Evolutionary conservation across 2,329 filamentous ascomycete genomes (phyloP).

Genomic region (Salinomyces thailandicus): DNA sequence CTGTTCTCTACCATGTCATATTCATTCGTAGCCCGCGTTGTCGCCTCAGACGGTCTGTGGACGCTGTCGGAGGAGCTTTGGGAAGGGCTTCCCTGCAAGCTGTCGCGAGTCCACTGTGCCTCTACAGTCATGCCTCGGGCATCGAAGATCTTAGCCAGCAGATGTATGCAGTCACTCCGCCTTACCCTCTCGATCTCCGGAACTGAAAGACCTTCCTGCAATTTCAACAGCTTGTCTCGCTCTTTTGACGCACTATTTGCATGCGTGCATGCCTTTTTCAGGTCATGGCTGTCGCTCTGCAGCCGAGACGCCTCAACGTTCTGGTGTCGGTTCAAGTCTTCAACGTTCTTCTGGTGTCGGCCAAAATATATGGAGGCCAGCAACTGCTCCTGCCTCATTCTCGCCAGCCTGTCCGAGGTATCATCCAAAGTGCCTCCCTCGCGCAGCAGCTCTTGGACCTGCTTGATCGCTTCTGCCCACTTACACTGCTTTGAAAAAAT

Average conservation of each 20-base stretch:
- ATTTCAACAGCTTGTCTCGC: slow-evolving; percentile 5
- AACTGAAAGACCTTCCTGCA: not conserved
- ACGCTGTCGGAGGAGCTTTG: slow-evolving; percentile 7
- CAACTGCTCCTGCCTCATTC: slow-evolving; percentile 14
- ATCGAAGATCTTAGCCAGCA: slow-evolving; percentile 12
- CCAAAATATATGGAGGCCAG: slow-evolving; percentile 15
- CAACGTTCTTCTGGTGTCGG: slow-evolving; percentile 7
- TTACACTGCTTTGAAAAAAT: slow-evolving; percentile 14
- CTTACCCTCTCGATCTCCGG: slow-evolving; percentile 2
- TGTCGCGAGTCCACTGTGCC: slow-evolving; percentile 9
- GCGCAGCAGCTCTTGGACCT: slow-evolving; percentile 9
- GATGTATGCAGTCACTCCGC: slow-evolving; percentile 7
- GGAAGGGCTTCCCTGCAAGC: slow-evolving; percentile 7
- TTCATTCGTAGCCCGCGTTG: slow-evolving; percentile 4
- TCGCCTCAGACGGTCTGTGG: slow-evolving; percentile 6
- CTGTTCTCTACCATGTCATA: slow-evolving; percentile 9
- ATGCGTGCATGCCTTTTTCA: slow-evolving; percentile 14
- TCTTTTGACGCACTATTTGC: slow-evolving; percentile 11
- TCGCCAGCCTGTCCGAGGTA: not conserved
- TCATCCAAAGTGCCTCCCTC: slow-evolving; percentile 5
- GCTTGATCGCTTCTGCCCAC: slow-evolving; percentile 12
- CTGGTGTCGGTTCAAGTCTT: slow-evolving; percentile 12
- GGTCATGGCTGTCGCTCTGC: slow-evolving; percentile 7
- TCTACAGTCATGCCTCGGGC: slow-evolving; percentile 13
- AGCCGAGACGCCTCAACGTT: slow-evolving; percentile 4